Conservation (phyloP, 2,329 filamentous ascomycete species). For the Aspergillus quadricinctus region DNA sequence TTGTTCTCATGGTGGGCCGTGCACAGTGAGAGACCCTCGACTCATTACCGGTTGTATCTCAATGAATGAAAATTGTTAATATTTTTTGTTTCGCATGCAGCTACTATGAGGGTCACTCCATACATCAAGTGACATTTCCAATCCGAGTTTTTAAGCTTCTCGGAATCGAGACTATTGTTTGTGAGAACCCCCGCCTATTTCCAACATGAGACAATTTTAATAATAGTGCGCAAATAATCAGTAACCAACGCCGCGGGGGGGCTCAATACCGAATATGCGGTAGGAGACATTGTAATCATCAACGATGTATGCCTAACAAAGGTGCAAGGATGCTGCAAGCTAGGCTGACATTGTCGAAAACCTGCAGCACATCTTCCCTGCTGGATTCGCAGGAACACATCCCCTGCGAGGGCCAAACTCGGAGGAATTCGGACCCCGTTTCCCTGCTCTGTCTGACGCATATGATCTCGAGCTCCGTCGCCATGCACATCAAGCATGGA, state of each 20-base stretch:
- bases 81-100: conserved; percentile 30
- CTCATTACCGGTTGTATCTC: background rate
- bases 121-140: conserved; percentile 60
- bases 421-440: conserved; percentile 59
- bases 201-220: background rate
- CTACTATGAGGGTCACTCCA: conserved; percentile 64
- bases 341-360: conserved; percentile 6
- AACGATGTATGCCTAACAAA: conserved; percentile 51
- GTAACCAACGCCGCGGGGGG: conserved; percentile 66
- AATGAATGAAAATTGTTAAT: conserved; percentile 4
- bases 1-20: conserved; percentile 61
- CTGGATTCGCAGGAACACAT: conserved; percentile 58
- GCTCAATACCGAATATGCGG: conserved; percentile 58
- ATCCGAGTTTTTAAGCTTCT: conserved; percentile 61
- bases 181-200: conserved; percentile 30
- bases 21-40: conserved; percentile 51
- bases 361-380: conserved; percentile 57
- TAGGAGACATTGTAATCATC: conserved; percentile 62
- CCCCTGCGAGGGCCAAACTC: conserved; percentile 60
- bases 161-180: conserved; percentile 57
- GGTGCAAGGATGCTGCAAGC: background rate
- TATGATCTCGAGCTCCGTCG: conserved; percentile 60
- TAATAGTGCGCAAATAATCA: conserved; percentile 18
- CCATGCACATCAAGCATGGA: conserved; percentile 55
- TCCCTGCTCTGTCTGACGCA: conserved; percentile 61